Evolutionary conservation across 805 yeast species (phyloP), one percentile per base, ranked within the genome.

Genomic region (Priceomyces haplophilus): DNA sequence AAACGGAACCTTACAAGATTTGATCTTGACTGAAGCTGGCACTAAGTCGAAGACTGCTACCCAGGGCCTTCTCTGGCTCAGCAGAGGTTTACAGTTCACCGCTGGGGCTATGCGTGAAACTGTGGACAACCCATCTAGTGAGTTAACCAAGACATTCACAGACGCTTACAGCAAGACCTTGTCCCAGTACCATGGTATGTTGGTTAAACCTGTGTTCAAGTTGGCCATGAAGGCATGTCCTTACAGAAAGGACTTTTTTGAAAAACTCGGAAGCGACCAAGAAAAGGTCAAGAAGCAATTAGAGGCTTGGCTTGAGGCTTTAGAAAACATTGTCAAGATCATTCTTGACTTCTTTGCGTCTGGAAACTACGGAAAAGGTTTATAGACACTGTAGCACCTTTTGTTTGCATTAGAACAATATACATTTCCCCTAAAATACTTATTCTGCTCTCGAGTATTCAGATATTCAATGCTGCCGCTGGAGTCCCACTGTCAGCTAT

Each of bases 171-270:
- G 74, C 48, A 85, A 83, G 67, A 88, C 96, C 4, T 76, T 88
- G 60, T 76, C 84, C 46, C 81, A 88, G 64, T 83, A 80, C 67
- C 97, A 88, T 69, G 82, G 83, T 41, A 79, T 88, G 76, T 71
- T 88, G 56, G 75, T 88, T 48, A 85, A 83, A 58, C 96, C 96
- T 20, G 80, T 89, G 41, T 88, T 88, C 78, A 87, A 87, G 68
- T 75, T 89, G 61, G 97, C 97, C 38, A 89, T 88, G 96, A 86
- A 85, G 65, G 95, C 96, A 1, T 87, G 95, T 65, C 97, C 97
- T 10, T 89, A 87, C 67, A 80, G 96, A 71, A 80, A 79, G 61
- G 95, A 82, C 58, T 86, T 88, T 60, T 88, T 87, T 57, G 82
- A 64, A 46, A 88, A 88, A 70, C 76, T 88, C 54, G 96, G 96